Percentiles rank a stretch among this genome's conserved stretches.
Conservation (phyloP, 108 stramenopile species). For the Nannochloropsis salina region DNA sequence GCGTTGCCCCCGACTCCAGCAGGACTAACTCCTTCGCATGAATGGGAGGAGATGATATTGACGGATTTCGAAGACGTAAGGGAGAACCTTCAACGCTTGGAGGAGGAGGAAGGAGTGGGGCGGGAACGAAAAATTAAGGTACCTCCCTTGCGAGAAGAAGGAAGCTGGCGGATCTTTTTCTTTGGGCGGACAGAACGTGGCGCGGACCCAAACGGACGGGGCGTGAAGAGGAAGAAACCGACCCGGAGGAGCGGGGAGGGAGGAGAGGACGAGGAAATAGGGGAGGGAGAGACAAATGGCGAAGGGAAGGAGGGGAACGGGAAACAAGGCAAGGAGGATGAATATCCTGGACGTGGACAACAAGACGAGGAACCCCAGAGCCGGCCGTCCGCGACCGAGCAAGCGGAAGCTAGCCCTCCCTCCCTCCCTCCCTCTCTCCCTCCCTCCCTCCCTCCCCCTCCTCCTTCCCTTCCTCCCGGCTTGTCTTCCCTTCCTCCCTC, state of each 20-base stretch:
- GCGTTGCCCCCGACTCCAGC: neutral
- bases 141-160: neutral
- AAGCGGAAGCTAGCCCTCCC: neutral
- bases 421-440: neutral
- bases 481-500: neutral
- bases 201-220: neutral
- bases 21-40: neutral
- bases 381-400: neutral
- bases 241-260: neutral
- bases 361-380: neutral
- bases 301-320: neutral
- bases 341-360: slow-evolving; percentile 64
- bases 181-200: neutral
- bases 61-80: neutral
- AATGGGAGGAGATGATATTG: neutral
- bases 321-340: neutral
- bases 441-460: neutral
- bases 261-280: slow-evolving; percentile 1
- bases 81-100: neutral
- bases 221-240: neutral
- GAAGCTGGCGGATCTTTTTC: slow-evolving; percentile 7
- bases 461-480: neutral
- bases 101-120: slow-evolving; percentile 15
- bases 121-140: neutral
- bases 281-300: neutral